These are phyloP conservation scores for Perkinsus chesapeaki DNA, from an alignment of 169 alveolate species.

Conservation along the genomic window DNA sequence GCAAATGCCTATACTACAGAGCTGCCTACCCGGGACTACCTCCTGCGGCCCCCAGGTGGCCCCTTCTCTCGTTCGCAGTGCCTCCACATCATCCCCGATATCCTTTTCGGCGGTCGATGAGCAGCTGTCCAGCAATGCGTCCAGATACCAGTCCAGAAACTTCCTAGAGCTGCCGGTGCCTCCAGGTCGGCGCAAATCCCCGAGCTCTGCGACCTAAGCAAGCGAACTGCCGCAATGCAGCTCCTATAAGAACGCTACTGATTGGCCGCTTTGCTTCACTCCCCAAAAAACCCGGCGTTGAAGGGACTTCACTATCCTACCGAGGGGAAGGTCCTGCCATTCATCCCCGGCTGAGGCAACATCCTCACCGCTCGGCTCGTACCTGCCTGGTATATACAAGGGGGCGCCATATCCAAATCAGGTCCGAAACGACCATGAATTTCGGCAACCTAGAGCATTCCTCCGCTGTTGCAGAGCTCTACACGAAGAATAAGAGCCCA, in stretches of 20 bases:
- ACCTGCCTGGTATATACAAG: neutral
- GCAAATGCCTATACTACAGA: neutral
- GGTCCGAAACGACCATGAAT: too few relatives aligned
- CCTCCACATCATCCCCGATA: neutral
- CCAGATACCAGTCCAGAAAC: neutral
- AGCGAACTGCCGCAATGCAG: neutral
- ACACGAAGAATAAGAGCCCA: too few relatives aligned
- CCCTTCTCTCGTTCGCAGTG: neutral
- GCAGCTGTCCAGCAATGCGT: neutral
- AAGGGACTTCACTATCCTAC: neutral
- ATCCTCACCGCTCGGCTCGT: neutral
- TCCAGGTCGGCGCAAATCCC: neutral
- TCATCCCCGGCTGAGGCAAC: neutral
- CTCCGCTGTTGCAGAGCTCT: too few relatives aligned
- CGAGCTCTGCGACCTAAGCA: neutral
- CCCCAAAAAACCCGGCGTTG: neutral
- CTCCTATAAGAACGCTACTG: neutral
- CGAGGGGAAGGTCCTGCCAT: neutral
- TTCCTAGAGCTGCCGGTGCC: neutral
- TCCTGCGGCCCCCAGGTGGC: neutral
- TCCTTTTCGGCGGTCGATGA: neutral
- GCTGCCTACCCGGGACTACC: neutral
- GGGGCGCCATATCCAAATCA: neutral
- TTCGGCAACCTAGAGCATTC: too few relatives aligned
- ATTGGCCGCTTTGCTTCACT: neutral